These are phyloP conservation scores for Yamadazyma triangularis DNA, from an alignment of 1,139 yeast species.

Conservation along the genomic window DNA sequence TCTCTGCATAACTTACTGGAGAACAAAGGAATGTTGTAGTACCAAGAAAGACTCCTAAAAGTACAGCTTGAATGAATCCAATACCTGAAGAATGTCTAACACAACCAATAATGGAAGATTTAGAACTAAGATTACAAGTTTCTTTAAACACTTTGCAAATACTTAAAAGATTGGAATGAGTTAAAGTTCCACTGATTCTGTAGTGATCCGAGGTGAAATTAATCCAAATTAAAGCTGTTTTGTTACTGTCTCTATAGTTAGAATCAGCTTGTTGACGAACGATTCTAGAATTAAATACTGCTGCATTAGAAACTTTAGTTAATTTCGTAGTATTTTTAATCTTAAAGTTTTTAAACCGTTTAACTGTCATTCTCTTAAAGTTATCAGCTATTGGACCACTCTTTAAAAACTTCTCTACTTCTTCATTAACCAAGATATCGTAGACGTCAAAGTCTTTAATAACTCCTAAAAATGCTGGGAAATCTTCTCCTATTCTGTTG, in stretches of 20 bases:
- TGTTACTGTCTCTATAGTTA: constrained; percentile 37
- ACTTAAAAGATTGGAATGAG: constrained; percentile 64
- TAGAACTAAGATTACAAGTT: constrained; percentile 76
- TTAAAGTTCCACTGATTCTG: constrained; percentile 58
- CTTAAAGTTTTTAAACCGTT: constrained; percentile 43
- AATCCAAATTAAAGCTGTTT: constrained; percentile 58
- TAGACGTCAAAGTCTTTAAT: constrained; percentile 66
- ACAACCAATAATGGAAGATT: constrained; percentile 76
- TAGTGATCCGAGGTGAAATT: constrained; percentile 72
- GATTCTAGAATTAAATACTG: constrained; percentile 43
- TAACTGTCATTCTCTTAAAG: constrained; percentile 50
- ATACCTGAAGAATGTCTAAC: constrained; percentile 81
- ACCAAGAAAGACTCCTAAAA: constrained; percentile 83
- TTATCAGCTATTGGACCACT: constrained; percentile 64
- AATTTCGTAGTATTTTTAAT: constrained; percentile 67
- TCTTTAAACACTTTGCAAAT: constrained; percentile 89
- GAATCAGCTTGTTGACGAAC: constrained; percentile 42
- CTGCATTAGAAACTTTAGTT: constrained; percentile 49
- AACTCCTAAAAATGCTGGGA: constrained; percentile 61
- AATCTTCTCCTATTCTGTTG: constrained; percentile 68
- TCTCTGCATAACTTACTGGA: constrained; percentile 71
- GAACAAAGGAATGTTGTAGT: constrained; percentile 79
- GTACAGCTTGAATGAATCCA: constrained; percentile 79
- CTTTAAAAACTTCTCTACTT: constrained; percentile 66
- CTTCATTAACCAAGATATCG: constrained; percentile 74